A percentile compares a stretch with the other conserved stretches of the same genome.
These are phyloP conservation scores for Camellia sinensis DNA, from an alignment of 148 eudicot genomes.

Conservation along the genomic window DNA sequence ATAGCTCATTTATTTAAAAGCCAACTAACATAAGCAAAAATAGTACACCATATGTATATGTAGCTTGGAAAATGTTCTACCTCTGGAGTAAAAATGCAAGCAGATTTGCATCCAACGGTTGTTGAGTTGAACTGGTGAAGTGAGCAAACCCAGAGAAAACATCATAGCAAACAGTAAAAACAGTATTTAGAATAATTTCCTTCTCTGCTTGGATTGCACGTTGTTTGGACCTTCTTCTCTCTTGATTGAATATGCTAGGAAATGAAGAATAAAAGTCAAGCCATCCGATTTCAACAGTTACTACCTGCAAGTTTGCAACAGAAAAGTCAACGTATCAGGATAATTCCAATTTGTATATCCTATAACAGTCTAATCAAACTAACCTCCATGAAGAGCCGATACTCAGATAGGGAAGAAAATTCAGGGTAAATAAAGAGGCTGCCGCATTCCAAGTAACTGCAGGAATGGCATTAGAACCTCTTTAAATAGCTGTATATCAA, in stretches of 20 bases:
- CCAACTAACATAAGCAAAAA: neutral
- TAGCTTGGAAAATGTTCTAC: slow-evolving; percentile 14
- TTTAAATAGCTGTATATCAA: neutral
- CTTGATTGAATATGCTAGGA: slow-evolving; percentile 18
- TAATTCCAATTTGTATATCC: neutral
- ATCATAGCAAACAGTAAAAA: slow-evolving; percentile 45
- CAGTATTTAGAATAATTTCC: slow-evolving; percentile 35
- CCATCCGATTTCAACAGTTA: slow-evolving; percentile 50
- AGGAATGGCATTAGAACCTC: slow-evolving; percentile 7
- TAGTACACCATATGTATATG: too few relatives aligned
- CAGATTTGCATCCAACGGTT: slow-evolving; percentile 30
- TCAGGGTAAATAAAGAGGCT: slow-evolving; percentile 36
- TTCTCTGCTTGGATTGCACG: slow-evolving; percentile 37
- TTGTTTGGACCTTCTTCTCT: slow-evolving; percentile 32
- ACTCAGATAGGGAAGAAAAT: slow-evolving; percentile 35
- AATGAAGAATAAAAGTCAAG: slow-evolving; percentile 44
- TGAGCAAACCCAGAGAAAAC: slow-evolving; percentile 49
- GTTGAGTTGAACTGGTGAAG: slow-evolving; percentile 36
- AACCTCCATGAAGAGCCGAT: slow-evolving; percentile 59
- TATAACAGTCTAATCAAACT: neutral
- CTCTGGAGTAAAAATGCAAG: slow-evolving; percentile 41
- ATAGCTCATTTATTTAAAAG: slow-evolving; percentile 11
- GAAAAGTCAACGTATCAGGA: neutral
- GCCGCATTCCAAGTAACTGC: slow-evolving; percentile 57
- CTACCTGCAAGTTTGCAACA: slow-evolving; percentile 30